Evolutionary conservation across 148 eudicot species (phyloP), one percentile per base, ranked within the genome.

Genomic region (Drosera capensis): DNA sequence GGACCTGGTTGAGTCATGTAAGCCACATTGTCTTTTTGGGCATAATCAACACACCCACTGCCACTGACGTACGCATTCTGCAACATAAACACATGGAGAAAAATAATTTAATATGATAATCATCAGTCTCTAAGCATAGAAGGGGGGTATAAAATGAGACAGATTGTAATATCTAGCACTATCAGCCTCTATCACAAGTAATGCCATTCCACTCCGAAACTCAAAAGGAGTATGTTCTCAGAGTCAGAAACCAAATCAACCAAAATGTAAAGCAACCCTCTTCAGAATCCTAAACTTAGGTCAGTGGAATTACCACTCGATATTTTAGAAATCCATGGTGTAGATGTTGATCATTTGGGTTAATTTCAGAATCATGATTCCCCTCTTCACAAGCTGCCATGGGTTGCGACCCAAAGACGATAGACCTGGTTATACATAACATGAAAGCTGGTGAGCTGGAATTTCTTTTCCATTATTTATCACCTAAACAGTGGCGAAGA

Each of bases 61-160:
- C 54, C 49, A 14, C 74, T 58, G 30, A 70, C 26, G 51, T 77
- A 73, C 40, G 68, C 77, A 46, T 70, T 64, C 79, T 77, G 48
- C 21, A 52, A 40, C 22, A 38, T 15, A 39, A 24, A 40, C 21
- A 44, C 42, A 26, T 15, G 9, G 3, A 35, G 21, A 12, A 62
- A 40, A 43, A 4, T 34, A 15, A 5, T 34, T 5, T 2, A 4
- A 34, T 9, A 11, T 34, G 9, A 2, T 9, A 34, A 34, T 34
- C 38, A 34, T 34, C 13, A 34, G 2, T 11, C 9, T 9, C 6
- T 9, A 34, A 34, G n/a, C n/a, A n/a, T n/a, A n/a, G n/a, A n/a
- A n/a, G n/a, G n/a, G n/a, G n/a, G n/a, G n/a, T n/a, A n/a, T n/a
- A n/a, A n/a, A n/a, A n/a, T n/a, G n/a, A n/a, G n/a, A n/a, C n/a